Evolutionary conservation across 345 rosid genomes (phyloP).

Genomic region (Arabidopsis suecica): DNA sequence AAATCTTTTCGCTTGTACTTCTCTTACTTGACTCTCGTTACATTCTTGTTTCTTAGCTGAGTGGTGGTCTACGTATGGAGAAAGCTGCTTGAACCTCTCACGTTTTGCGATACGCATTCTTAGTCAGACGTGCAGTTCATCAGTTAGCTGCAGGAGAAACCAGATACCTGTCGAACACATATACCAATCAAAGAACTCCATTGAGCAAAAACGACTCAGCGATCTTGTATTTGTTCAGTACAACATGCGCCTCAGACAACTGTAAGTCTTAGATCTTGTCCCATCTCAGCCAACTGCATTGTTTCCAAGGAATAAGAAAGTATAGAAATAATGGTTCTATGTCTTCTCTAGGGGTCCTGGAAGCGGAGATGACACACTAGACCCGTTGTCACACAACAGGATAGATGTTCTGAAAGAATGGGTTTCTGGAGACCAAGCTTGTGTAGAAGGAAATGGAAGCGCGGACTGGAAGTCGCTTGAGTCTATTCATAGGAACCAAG

Average conservation of each 20-base stretch:
- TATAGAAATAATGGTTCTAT: constrained; percentile 31
- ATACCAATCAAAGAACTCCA: constrained; percentile 65
- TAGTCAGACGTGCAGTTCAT: constrained; percentile 75
- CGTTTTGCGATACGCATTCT: constrained; percentile 79
- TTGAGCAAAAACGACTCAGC: constrained; percentile 70
- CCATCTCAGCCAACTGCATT: background rate
- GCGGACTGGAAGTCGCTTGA: constrained; percentile 76
- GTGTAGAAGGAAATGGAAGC: constrained; percentile 50
- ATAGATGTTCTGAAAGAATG: constrained; percentile 66
- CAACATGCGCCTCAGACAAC: constrained; percentile 75
- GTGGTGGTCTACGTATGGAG: constrained; percentile 98
- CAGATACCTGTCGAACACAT: constrained; percentile 55
- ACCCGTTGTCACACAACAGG: constrained; percentile 57
- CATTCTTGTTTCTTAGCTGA: constrained; percentile 59
- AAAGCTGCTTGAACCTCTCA: constrained; percentile 86
- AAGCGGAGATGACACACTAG: constrained; percentile 48
- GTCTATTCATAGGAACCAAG: constrained; percentile 42
- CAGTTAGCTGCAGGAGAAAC: constrained; percentile 49
- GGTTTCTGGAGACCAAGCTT: constrained; percentile 56
- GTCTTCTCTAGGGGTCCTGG: constrained; percentile 39
- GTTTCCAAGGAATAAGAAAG: background rate
- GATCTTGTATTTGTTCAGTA: constrained; percentile 83
- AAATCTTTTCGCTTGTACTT: background rate
- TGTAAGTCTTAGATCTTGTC: constrained; percentile 49
- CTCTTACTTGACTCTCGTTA: background rate